phyloP scores from a whole-genome alignment of 2,329 filamentous ascomycete genomes.

The Simplicillium aogashimaense region DNA sequence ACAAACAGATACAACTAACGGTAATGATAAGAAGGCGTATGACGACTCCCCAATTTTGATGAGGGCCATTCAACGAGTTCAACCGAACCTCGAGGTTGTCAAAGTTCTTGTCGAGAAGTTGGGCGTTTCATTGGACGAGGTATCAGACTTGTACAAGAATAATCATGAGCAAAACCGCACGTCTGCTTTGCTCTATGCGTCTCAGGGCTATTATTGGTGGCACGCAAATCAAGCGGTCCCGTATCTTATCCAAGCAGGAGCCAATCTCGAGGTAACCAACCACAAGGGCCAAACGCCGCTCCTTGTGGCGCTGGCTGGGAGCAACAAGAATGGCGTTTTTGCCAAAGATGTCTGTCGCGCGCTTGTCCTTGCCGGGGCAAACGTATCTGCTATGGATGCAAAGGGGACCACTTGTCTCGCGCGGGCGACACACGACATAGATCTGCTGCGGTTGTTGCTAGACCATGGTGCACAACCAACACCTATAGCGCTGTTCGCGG shows the following conservation, averaged over 20 bases:
- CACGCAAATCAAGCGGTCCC: slow-evolving; percentile 7
- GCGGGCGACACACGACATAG: slow-evolving; percentile 1
- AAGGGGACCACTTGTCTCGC: slow-evolving; percentile 7
- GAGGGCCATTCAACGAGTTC: too few relatives aligned
- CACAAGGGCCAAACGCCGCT: slow-evolving; percentile 5
- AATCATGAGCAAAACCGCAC: too few relatives aligned
- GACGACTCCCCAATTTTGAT: too few relatives aligned
- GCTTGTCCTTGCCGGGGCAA: slow-evolving; percentile 3
- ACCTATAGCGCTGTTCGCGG: slow-evolving; percentile 2
- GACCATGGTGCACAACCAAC: slow-evolving; percentile 2
- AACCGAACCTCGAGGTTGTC: too few relatives aligned
- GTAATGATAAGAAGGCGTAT: too few relatives aligned
- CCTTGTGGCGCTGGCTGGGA: slow-evolving; percentile 3
- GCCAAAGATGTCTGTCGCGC: slow-evolving; percentile 2
- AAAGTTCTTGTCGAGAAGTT: too few relatives aligned
- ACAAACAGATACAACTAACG: too few relatives aligned
- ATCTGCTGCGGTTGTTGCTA: slow-evolving; percentile 2
- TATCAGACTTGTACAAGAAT: too few relatives aligned
- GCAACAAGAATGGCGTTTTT: neutral
- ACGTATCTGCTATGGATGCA: slow-evolving; percentile 5
- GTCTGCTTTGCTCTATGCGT: too few relatives aligned
- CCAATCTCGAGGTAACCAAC: slow-evolving; percentile 3
- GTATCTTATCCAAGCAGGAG: slow-evolving; percentile 4
- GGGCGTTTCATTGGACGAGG: too few relatives aligned
- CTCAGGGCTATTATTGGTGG: slow-evolving; percentile 6